Conservation (phyloP, 2,329 filamentous ascomycete genomes). For the Ceratocystis diversiconidia region DNA sequence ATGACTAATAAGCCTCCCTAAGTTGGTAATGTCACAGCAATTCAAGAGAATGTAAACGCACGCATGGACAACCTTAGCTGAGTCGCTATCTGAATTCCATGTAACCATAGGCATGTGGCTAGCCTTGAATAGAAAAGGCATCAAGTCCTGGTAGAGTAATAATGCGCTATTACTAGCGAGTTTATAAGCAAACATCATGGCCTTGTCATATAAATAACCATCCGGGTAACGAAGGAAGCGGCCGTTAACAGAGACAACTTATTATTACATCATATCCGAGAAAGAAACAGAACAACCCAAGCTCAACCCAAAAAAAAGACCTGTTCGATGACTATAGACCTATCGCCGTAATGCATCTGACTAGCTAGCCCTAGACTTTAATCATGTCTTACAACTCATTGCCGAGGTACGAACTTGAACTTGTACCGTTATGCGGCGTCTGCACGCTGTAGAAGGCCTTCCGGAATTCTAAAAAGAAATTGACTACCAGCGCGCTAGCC, state of each 20-base stretch:
- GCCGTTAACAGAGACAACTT: neutral
- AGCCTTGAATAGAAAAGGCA: neutral
- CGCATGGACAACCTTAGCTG: neutral
- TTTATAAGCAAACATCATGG: neutral
- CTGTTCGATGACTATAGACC: neutral
- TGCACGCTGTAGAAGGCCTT: conserved; percentile 14
- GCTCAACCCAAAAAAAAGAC: neutral
- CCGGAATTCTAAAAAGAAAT: conserved; percentile 71
- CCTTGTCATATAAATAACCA: neutral
- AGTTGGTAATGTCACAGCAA: neutral
- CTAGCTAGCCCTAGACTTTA: neutral
- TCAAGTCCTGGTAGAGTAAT: neutral
- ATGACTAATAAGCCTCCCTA: neutral
- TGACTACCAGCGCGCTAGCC: conserved; percentile 64
- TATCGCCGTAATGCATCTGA: neutral
- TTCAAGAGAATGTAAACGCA: neutral
- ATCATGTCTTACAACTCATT: conserved; percentile 9
- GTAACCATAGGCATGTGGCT: neutral
- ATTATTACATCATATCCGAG: conserved; percentile 1
- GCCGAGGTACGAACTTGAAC: neutral
- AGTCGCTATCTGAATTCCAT: neutral
- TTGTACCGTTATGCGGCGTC: conserved; percentile 8
- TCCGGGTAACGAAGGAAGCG: neutral
- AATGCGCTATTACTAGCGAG: neutral
- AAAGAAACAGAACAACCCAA: conserved; percentile 8